phyloP scores from a whole-genome alignment of 2,329 filamentous ascomycete species.

The Aspergillus sp. region DNA sequence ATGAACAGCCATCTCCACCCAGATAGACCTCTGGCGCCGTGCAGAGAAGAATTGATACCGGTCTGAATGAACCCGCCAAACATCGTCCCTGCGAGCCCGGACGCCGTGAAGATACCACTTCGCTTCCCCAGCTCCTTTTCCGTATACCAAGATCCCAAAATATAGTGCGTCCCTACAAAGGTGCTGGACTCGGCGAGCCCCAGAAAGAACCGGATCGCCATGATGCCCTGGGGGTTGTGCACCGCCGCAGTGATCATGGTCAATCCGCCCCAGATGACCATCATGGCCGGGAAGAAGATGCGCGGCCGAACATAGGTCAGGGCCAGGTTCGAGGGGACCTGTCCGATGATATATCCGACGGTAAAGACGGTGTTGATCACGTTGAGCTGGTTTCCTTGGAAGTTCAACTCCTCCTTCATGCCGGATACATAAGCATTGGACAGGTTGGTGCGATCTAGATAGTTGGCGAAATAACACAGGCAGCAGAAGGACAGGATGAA shows the following conservation, averaged over 20 bases:
- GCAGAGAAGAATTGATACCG: constrained; percentile 29
- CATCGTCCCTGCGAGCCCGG: constrained; percentile 35
- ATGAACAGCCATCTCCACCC: constrained; percentile 41
- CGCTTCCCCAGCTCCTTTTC: constrained; percentile 38
- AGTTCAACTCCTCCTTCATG: constrained; percentile 32
- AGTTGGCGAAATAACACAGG: constrained; percentile 49
- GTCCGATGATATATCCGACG: constrained; percentile 23
- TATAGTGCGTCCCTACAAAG: constrained; percentile 36
- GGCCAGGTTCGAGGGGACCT: constrained; percentile 23
- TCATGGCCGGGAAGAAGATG: constrained; percentile 27
- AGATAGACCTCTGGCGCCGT: constrained; percentile 24
- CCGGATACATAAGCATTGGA: constrained; percentile 48
- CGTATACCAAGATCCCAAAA: constrained; percentile 45
- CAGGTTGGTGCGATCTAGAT: constrained; percentile 47
- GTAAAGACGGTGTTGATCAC: constrained; percentile 25
- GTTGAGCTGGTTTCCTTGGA: constrained; percentile 30
- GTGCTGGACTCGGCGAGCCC: constrained; percentile 31
- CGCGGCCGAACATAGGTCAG: constrained; percentile 26
- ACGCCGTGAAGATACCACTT: constrained; percentile 34
- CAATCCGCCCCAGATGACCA: constrained; percentile 28
- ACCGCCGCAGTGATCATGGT: constrained; percentile 32
- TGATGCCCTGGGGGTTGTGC: constrained; percentile 27
- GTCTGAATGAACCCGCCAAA: constrained; percentile 38
- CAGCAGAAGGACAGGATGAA: constrained; percentile 48
- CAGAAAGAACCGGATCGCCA: constrained; percentile 38